Percentiles rank a stretch among this genome's conserved stretches.
Conservation (phyloP, 1,139 yeast genomes). For the Saccharomyces uvarum region DNA sequence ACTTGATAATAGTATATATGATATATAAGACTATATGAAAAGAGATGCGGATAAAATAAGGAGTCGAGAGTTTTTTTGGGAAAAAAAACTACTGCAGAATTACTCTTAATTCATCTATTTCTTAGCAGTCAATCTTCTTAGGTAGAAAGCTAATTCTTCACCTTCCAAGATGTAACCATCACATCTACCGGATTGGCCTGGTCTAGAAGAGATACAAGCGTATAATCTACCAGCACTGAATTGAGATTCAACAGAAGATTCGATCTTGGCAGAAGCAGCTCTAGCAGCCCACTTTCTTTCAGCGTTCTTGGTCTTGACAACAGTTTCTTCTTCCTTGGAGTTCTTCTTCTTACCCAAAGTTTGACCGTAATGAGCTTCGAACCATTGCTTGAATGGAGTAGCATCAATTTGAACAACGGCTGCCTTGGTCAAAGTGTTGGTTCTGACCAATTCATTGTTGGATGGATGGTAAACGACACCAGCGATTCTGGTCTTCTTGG, state of each 20-base stretch:
- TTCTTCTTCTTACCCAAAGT: conserved; percentile 68
- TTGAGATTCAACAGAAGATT: conserved; percentile 87
- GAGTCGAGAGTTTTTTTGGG: too few relatives aligned
- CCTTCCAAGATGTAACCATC: conserved; percentile 99
- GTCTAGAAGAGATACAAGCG: conserved; percentile 98
- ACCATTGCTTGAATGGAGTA: conserved; percentile 99
- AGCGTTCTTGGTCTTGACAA: conserved; percentile 68
- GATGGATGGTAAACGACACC: conserved; percentile 99
- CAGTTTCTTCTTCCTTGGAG: conserved; percentile 43
- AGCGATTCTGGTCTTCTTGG: conserved; percentile 98
- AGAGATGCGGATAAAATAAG: background rate
- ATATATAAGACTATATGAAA: background rate
- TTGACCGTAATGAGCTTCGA: conserved; percentile 95
- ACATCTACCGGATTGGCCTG: conserved; percentile 99
- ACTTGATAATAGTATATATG: background rate
- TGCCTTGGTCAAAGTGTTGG: conserved; percentile 97
- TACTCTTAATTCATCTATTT: conserved; percentile 43
- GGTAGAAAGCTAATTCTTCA: conserved; percentile 99
- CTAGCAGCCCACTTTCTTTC: conserved; percentile 91
- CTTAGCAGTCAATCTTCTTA: conserved; percentile 98
- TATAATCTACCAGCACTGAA: conserved; percentile 98
- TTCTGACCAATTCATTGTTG: conserved; percentile 98
- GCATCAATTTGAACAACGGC: conserved; percentile 99
- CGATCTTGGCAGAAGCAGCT: conserved; percentile 77
- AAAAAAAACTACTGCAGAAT: background rate